A percentile compares a stretch with the other conserved stretches of the same genome.
Evolutionary conservation across 1,139 yeast species (phyloP).

Genomic region (Yamadazyma oceani): DNA sequence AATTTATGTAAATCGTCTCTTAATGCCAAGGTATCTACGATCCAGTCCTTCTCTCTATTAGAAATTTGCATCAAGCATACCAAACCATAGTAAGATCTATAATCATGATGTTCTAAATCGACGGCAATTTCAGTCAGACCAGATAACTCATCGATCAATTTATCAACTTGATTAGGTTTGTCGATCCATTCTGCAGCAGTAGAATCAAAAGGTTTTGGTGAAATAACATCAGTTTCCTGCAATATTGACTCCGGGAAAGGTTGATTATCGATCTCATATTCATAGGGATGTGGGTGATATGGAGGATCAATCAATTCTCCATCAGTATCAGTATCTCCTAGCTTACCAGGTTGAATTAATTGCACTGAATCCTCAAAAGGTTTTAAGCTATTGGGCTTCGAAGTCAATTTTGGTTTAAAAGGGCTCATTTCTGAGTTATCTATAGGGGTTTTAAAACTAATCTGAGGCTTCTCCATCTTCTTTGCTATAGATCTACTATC

Average conservation of each 20-base stretch:
- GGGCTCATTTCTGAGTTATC: constrained; percentile 73
- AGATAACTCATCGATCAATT: constrained; percentile 56
- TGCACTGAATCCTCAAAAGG: constrained; percentile 53
- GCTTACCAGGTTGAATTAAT: constrained; percentile 28
- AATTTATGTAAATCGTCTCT: constrained; percentile 69
- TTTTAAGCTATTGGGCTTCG: constrained; percentile 69
- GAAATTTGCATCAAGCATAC: constrained; percentile 95
- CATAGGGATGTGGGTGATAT: constrained; percentile 82
- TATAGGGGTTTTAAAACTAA: constrained; percentile 52
- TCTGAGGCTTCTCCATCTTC: constrained; percentile 72
- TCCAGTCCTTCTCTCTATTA: constrained; percentile 75
- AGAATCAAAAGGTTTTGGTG: constrained; percentile 63
- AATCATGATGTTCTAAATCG: constrained; percentile 97
- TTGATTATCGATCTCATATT: constrained; percentile 66
- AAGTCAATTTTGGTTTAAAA: constrained; percentile 67
- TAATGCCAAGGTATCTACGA: constrained; percentile 75
- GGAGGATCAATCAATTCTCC: constrained; percentile 48
- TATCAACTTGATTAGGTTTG: constrained; percentile 46
- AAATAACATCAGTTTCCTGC: constrained; percentile 48
- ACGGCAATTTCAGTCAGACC: constrained; percentile 72
- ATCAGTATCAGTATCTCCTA: constrained; percentile 22
- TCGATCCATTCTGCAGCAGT: constrained; percentile 75
- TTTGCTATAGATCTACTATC: constrained; percentile 41
- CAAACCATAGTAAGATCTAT: constrained; percentile 83
- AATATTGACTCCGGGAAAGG: constrained; percentile 67